Evolutionary conservation across 768 basidiomycete species (phyloP).

Genomic region (Tylopilus plumbeoviolaceoides): DNA sequence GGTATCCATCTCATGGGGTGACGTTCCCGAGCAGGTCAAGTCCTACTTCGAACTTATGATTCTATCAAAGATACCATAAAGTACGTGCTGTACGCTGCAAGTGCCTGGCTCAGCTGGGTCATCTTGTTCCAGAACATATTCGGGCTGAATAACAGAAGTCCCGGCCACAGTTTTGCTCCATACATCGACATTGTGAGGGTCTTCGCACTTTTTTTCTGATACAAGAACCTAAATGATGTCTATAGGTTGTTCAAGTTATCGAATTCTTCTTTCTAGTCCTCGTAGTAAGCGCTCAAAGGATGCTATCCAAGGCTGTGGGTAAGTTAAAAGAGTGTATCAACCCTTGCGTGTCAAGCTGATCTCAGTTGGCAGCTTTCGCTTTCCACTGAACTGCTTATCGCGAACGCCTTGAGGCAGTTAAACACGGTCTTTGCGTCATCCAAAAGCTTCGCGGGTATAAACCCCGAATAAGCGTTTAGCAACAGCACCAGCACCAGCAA

Average conservation of each 20-base stretch:
- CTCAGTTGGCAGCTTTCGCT: conserved; percentile 46
- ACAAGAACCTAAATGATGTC: background rate
- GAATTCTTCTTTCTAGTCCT: conserved; percentile 71
- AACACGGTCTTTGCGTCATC: conserved; percentile 50
- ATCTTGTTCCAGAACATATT: conserved; percentile 71
- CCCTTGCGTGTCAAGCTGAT: background rate
- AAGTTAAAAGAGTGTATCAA: background rate
- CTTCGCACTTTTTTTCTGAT: background rate
- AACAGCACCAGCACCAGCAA: conserved; percentile 15
- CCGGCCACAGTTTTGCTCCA: conserved; percentile 44
- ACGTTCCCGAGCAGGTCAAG: conserved; percentile 67
- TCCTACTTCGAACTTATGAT: conserved; percentile 64
- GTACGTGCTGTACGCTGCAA: conserved; percentile 68
- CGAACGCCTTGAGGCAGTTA: conserved; percentile 62
- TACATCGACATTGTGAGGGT: conserved; percentile 58
- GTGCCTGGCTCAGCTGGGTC: conserved; percentile 69
- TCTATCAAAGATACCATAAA: conserved; percentile 68
- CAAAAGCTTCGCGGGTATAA: conserved; percentile 66
- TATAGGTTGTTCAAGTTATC: conserved; percentile 56
- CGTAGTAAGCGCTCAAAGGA: conserved; percentile 56
- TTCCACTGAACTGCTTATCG: conserved; percentile 77
- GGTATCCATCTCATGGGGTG: conserved; percentile 66
- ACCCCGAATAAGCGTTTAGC: conserved; percentile 32
- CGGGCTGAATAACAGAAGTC: conserved; percentile 41
- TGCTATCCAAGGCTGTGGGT: conserved; percentile 67